These are phyloP conservation scores for Tephrocybe sp. DNA, from an alignment of 768 basidiomycete species.

Conservation along the genomic window DNA sequence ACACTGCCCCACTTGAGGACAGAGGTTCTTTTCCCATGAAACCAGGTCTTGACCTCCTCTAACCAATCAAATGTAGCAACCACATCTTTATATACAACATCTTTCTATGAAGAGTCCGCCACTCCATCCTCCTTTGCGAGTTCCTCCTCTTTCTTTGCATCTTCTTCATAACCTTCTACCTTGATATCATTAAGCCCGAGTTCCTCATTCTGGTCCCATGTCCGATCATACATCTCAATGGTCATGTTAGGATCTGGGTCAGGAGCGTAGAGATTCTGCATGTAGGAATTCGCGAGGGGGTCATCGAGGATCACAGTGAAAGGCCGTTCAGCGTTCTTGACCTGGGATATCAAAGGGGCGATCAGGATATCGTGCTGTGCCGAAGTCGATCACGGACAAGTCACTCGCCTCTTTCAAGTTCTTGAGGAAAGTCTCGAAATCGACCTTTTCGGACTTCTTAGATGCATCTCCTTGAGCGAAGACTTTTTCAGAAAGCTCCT, in stretches of 20 bases:
- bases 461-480: conserved; percentile 73
- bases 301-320: conserved; percentile 96
- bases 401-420: conserved; percentile 68
- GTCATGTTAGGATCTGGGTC: conserved; percentile 95
- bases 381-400: not conserved
- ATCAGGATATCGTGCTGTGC: not conserved
- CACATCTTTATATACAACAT: too few species aligned
- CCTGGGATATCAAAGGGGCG: conserved; percentile 47
- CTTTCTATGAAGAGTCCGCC: not conserved
- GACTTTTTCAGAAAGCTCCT: conserved; percentile 89
- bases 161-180: conserved; percentile 69
- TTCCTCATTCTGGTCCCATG: conserved; percentile 91
- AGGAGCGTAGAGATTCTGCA: conserved; percentile 97
- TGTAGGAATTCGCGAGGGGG: conserved; percentile 91
- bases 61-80: too few species aligned
- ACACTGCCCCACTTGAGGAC: too few species aligned
- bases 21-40: too few species aligned
- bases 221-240: conserved; percentile 79
- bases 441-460: conserved; percentile 42
- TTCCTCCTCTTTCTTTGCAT: conserved; percentile 16
- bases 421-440: conserved; percentile 77
- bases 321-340: conserved; percentile 73
- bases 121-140: not conserved
- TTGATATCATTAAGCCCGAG: conserved; percentile 90
- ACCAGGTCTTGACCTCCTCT: too few species aligned